Base-by-base conservation (phyloP, 768 basidiomycete genomes). In the Tricholoma bakamatsutake region DNA sequence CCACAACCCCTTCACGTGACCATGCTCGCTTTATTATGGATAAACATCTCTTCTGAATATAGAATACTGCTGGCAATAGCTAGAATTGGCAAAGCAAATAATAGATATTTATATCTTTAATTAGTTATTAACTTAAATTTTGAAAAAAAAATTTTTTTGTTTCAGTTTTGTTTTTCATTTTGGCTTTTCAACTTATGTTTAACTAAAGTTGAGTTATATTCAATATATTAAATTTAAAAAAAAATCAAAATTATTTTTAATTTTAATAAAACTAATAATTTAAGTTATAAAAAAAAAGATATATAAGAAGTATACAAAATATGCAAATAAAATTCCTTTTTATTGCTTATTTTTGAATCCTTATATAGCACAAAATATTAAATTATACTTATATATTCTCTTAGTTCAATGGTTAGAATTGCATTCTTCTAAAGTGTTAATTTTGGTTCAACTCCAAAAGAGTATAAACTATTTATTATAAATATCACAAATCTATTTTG, bases 381-480 rank as follows among this genome's bases (percentile, higher is more conserved):
- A 37, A 40, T 9, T 52, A 24, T 31, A 34, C 27, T 28, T 30
- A 33, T 33, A 33, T 33, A 28, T 58, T 54, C 39, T 40, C 46
- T 58, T 54, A 49, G 42, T 57, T 57, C 50, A 45, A 57, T 58
- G 51, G 57, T 53, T 54, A 58, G 57, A 58, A 53, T 53, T 35
- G 52, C 53, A 54, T 53, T 58, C 53, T 58, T 58, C 57, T 53
- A 53, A 58, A 53, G 46, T 54, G 53, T 58, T 40, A 53, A 54
- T 58, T 54, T 58, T 58, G 57, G 57, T 58, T 58, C 57, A 49
- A 58, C 34, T 58, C 57, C 57, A 58, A 58, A 50, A 56, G 55
- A 56, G 55, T 50, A 56, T 50, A 56, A 50, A 50, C n/a, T n/a
- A n/a, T n/a, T n/a, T 2, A 49, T 31, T 34, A 42, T 35, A 43